Evolutionary conservation across 106 monocot species (phyloP).

Genomic region (Triglochin maritima): DNA sequence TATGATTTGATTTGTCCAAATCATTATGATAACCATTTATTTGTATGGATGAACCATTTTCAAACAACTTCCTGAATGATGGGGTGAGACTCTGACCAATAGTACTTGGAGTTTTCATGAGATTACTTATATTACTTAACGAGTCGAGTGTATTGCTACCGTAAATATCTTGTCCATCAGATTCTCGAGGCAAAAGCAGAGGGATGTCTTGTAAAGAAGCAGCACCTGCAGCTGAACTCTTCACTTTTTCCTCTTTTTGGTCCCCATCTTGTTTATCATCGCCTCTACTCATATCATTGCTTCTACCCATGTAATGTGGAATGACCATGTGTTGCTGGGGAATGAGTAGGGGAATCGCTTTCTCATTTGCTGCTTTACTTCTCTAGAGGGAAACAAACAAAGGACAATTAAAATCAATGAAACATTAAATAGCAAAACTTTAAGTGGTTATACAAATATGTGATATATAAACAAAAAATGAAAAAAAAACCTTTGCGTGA

Average conservation of each 20-base stretch:
- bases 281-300: slow-evolving; percentile 23
- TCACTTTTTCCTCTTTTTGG: slow-evolving; percentile 19
- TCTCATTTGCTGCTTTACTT: slow-evolving; percentile 90
- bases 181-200: slow-evolving; percentile 47
- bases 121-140: slow-evolving; percentile 10
- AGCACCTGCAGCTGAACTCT: slow-evolving; percentile 28
- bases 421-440: not conserved
- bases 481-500: slow-evolving; percentile 68
- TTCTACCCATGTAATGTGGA: slow-evolving; percentile 92
- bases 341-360: slow-evolving; percentile 83
- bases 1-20: slow-evolving; percentile 12
- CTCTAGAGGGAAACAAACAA: slow-evolving; percentile 28
- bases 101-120: slow-evolving; percentile 29
- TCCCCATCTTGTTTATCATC: slow-evolving; percentile 14
- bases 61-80: slow-evolving; percentile 24
- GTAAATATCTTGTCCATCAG: slow-evolving; percentile 18
- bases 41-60: slow-evolving; percentile 42
- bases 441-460: no score
- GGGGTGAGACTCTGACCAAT: slow-evolving; percentile 19
- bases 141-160: slow-evolving; percentile 23
- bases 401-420: not conserved
- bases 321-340: slow-evolving; percentile 99
- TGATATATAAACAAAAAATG: no score
- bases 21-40: slow-evolving; percentile 73
- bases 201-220: slow-evolving; percentile 75